Conservation (phyloP, 2,329 filamentous ascomycete species). For the Huntiella savannae region DNA sequence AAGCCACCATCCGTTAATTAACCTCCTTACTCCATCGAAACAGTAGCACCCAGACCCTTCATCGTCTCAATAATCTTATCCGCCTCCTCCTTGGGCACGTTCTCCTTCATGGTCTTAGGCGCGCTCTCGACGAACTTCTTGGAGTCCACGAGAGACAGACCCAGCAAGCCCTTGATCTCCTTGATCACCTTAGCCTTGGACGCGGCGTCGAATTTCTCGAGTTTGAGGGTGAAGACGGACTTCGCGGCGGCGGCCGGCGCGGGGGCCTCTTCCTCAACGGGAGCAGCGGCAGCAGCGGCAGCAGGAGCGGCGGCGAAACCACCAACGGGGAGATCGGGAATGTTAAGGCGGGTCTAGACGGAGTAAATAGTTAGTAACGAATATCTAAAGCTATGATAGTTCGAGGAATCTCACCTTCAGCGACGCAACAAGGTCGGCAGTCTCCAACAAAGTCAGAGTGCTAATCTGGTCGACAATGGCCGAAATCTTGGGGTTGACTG, state of each 20-base stretch:
- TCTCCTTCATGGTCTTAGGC: conserved; percentile 98
- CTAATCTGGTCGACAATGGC: conserved; percentile 97
- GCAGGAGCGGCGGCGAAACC: conserved; percentile 60
- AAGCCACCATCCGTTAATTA: conserved; percentile 7
- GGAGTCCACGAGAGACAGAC: conserved; percentile 89
- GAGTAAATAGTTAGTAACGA: not conserved
- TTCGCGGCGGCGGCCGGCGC: conserved; percentile 84
- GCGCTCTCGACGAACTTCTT: conserved; percentile 99
- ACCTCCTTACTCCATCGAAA: conserved; percentile 59
- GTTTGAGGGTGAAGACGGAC: conserved; percentile 91
- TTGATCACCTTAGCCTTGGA: conserved; percentile 99
- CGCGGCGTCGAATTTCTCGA: conserved; percentile 68
- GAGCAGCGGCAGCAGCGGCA: conserved; percentile 37
- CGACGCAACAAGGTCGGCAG: conserved; percentile 81
- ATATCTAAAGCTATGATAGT: not conserved
- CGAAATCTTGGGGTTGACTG: conserved; percentile 73
- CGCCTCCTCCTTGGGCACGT: conserved; percentile 92
- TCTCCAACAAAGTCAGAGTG: conserved; percentile 92
- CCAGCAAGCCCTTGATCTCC: conserved; percentile 93
- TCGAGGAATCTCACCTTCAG: conserved; percentile 56
- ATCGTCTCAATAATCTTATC: conserved; percentile 95
- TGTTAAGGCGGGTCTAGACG: conserved; percentile 46
- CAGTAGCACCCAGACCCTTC: conserved; percentile 82
- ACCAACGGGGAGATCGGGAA: conserved; percentile 90
- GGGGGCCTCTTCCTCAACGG: conserved; percentile 55